phyloP scores from a whole-genome alignment of 352 stramenopile species.

The Pythium vanterpoolii region DNA sequence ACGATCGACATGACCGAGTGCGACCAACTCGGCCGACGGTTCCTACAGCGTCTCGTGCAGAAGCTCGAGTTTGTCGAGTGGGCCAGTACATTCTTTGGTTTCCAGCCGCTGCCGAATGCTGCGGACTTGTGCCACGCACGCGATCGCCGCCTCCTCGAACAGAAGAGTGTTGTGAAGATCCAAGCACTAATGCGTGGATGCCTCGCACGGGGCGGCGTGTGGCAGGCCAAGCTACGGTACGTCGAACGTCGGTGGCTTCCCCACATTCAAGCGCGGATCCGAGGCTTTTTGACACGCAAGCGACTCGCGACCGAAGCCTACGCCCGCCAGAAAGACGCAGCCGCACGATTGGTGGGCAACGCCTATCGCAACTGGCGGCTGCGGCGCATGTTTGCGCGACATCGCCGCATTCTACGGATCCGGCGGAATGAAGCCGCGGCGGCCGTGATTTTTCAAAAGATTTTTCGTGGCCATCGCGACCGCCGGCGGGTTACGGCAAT shows the following conservation, averaged over 20 bases:
- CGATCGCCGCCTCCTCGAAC: slow-evolving; percentile 42
- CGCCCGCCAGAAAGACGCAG: slow-evolving; percentile 27
- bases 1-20: slow-evolving; percentile 86
- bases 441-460: slow-evolving; percentile 70
- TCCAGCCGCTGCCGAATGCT: slow-evolving; percentile 80
- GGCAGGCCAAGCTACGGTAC: slow-evolving; percentile 62
- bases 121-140: slow-evolving; percentile 62
- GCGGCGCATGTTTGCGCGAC: slow-evolving; percentile 43
- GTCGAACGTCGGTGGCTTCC: slow-evolving; percentile 63
- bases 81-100: slow-evolving; percentile 80
- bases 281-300: slow-evolving; percentile 72
- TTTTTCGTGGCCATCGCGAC: slow-evolving; percentile 63
- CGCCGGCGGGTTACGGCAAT: slow-evolving; percentile 40
- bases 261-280: slow-evolving; percentile 74
- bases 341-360: slow-evolving; percentile 37
- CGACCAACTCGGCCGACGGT: slow-evolving; percentile 58
- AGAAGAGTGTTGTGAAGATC: slow-evolving; percentile 60
- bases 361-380: slow-evolving; percentile 55
- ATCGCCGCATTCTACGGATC: slow-evolving; percentile 51
- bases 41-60: slow-evolving; percentile 66
- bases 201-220: slow-evolving; percentile 66
- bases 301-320: slow-evolving; percentile 30
- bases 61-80: slow-evolving; percentile 84
- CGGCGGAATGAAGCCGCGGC: slow-evolving; percentile 52
- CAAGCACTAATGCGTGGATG: slow-evolving; percentile 83